Conservation (phyloP, 2,329 filamentous ascomycete genomes). For the Fusarium tanahbumbuense region DNA sequence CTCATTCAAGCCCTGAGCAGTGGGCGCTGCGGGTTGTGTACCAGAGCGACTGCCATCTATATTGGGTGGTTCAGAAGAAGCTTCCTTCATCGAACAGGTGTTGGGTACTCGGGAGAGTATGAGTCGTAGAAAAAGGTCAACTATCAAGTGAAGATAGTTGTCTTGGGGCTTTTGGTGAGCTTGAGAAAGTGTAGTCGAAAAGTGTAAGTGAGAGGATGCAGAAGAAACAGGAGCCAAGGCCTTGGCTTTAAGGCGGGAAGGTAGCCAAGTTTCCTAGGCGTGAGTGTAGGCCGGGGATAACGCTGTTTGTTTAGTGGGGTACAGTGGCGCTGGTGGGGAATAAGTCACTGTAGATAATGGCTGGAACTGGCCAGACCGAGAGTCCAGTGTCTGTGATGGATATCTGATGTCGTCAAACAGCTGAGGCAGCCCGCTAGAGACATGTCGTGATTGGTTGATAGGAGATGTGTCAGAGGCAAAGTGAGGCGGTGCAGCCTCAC, state of each 20-base stretch:
- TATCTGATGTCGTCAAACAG: constrained; percentile 9
- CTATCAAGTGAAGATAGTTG: constrained; percentile 22
- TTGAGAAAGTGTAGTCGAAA: constrained; percentile 8
- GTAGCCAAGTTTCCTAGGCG: background rate
- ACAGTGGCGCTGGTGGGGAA: constrained; percentile 35
- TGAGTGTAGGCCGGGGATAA: constrained; percentile 25
- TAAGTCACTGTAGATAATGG: constrained; percentile 5
- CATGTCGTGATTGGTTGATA: constrained; percentile 27
- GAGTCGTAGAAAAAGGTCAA: constrained; percentile 8
- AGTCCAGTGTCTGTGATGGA: background rate
- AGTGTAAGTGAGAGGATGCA: constrained; percentile 22
- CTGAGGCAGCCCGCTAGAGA: constrained; percentile 11
- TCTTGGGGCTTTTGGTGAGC: constrained; percentile 36
- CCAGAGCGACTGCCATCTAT: constrained; percentile 68
- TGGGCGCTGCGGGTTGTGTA: constrained; percentile 64
- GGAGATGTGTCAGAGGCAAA: constrained; percentile 27
- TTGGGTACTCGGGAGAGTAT: constrained; percentile 17
- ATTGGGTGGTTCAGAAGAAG: constrained; percentile 64
- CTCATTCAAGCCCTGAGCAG: constrained; percentile 37
- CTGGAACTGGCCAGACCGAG: background rate
- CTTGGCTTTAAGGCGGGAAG: constrained; percentile 41
- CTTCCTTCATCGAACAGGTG: constrained; percentile 71
- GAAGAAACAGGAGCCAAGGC: constrained; percentile 27
- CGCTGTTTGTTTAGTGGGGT: constrained; percentile 13
- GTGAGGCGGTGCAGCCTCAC: constrained; percentile 36